A percentile compares a stretch with the other conserved stretches of the same genome.
Evolutionary conservation across 345 rosid genomes (phyloP).

Genomic region (Kernera saxatilis): DNA sequence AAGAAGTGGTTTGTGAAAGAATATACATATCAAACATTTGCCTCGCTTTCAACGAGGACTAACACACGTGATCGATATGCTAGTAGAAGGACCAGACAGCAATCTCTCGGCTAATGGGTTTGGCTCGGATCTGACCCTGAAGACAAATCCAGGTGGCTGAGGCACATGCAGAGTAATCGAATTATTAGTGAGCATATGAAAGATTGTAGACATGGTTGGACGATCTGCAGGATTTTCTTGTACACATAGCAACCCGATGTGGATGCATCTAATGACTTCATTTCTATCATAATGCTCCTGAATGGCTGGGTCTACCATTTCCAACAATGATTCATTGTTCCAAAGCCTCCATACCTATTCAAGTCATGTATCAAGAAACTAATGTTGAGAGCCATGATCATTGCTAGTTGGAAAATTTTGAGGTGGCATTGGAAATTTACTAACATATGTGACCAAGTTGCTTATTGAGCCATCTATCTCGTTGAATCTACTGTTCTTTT

Average conservation of each 20-base stretch:
- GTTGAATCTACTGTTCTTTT: slow-evolving; percentile 10
- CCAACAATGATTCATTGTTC: slow-evolving; percentile 5
- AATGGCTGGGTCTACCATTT: slow-evolving; percentile 4
- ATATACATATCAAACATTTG: background rate
- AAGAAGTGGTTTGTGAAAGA: background rate
- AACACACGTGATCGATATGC: background rate
- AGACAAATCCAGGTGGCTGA: slow-evolving; percentile 16
- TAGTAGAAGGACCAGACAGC: background rate
- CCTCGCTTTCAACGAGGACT: background rate
- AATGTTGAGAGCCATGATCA: background rate
- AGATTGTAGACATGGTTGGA: slow-evolving; percentile 9
- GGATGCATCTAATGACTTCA: slow-evolving; percentile 18
- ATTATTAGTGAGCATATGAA: background rate
- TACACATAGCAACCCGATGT: slow-evolving; percentile 10
- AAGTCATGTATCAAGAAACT: background rate
- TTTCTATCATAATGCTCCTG: background rate
- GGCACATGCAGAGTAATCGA: background rate
- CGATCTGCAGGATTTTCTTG: slow-evolving; percentile 16
- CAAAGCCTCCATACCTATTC: slow-evolving; percentile 21
- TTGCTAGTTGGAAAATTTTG: background rate
- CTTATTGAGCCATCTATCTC: background rate
- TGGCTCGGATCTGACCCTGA: background rate
- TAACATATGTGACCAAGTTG: slow-evolving; percentile 20
- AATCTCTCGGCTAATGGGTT: background rate
- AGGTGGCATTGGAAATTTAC: background rate